These are phyloP conservation scores for Elaphomyces granulatus DNA, from an alignment of 495 filamentous ascomycete species.

Conservation along the genomic window DNA sequence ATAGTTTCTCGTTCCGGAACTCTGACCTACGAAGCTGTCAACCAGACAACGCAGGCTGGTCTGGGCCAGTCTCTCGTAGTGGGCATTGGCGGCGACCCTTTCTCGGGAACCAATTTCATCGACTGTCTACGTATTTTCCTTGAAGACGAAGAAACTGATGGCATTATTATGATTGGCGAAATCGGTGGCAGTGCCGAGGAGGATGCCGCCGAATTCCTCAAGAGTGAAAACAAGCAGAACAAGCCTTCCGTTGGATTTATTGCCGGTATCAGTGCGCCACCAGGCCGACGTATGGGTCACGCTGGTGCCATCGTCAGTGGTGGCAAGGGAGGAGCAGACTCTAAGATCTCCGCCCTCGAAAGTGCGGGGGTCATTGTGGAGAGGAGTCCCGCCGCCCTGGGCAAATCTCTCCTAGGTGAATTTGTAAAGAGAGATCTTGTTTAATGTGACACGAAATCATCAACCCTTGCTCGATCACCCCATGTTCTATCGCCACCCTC, in stretches of 20 bases:
- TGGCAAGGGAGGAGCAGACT: constrained; percentile 93
- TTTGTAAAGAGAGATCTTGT: constrained; percentile 94
- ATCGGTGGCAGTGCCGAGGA: constrained; percentile 96
- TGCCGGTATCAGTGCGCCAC: constrained; percentile 92
- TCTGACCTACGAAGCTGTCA: constrained; percentile 98
- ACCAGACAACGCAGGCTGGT: constrained; percentile 94
- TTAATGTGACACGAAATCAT: constrained; percentile 30
- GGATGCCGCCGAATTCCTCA: constrained; percentile 92
- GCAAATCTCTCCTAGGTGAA: constrained; percentile 83
- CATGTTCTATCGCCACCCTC: no score
- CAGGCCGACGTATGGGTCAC: constrained; percentile 95
- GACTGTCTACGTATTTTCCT: constrained; percentile 97
- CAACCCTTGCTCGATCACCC: no score
- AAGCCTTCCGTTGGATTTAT: constrained; percentile 98
- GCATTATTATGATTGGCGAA: constrained; percentile 99
- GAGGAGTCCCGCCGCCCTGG: constrained; percentile 79
- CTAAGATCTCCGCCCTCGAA: constrained; percentile 92
- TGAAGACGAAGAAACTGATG: constrained; percentile 89
- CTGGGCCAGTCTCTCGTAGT: constrained; percentile 96
- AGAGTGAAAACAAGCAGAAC: constrained; percentile 74
- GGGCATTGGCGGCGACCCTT: constrained; percentile 96
- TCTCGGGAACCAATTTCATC: constrained; percentile 99
- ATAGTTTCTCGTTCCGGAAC: constrained; percentile 98
- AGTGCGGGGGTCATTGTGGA: constrained; percentile 90
- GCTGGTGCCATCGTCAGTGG: constrained; percentile 95